Evolutionary conservation across 2,329 filamentous ascomycete genomes (phyloP).

Genomic region (Bertia moriformis): DNA sequence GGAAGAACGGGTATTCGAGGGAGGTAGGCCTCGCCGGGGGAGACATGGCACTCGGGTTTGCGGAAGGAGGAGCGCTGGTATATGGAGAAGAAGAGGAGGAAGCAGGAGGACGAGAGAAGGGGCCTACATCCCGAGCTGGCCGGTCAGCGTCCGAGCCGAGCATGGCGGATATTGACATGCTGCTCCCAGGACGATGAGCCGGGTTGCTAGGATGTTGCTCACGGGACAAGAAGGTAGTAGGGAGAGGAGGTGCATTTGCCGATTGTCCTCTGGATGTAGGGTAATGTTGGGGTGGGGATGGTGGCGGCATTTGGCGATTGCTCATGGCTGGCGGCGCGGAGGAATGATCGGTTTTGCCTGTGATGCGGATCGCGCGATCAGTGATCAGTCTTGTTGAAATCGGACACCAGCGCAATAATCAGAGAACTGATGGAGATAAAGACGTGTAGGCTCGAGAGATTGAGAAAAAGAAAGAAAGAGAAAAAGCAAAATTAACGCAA

Average conservation of each 20-base stretch:
- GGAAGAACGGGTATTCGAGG: not conserved
- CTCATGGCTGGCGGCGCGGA: too few species aligned
- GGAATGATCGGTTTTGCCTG: too few species aligned
- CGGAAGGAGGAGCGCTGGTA: not conserved
- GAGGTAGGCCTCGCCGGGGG: too few species aligned
- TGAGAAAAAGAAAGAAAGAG: not conserved
- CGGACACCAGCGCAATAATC: too few species aligned
- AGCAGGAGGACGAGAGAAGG: not conserved
- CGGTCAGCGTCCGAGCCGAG: not conserved
- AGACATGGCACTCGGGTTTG: not conserved
- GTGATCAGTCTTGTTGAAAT: too few species aligned
- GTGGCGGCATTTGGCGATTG: not conserved
- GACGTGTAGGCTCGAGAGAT: not conserved
- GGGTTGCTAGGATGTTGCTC: not conserved
- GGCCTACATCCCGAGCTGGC: not conserved
- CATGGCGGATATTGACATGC: slow-evolving; percentile 1
- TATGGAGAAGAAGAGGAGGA: not conserved
- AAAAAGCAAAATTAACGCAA: not conserved
- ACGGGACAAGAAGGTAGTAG: not conserved
- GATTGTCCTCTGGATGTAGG: not conserved
- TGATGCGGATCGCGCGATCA: not conserved
- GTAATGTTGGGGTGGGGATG: not conserved
- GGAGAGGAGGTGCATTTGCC: not conserved
- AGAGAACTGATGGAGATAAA: not conserved
- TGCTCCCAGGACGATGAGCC: not conserved